Evolutionary conservation across 2,329 filamentous ascomycete genomes (phyloP), one percentile per base, ranked within the genome.

Genomic region (Microsporum ferrugineum): DNA sequence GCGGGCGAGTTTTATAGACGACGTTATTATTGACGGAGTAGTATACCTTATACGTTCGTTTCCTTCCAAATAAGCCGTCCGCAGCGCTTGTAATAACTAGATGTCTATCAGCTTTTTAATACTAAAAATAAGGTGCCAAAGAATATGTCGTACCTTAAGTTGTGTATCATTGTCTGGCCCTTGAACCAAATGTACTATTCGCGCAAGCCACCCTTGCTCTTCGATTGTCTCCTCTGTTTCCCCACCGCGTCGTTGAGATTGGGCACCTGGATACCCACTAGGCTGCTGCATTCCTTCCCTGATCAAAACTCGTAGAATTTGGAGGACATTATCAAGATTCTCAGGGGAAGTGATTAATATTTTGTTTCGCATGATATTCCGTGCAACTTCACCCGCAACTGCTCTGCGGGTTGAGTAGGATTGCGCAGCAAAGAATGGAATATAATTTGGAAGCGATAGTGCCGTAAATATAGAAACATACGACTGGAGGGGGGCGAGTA

Each of bases 221-320:
- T 99, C 92, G 69, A 97, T 85, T 0, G 92, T 97, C 77, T 99
- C 95, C 64, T 99, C 94, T 0, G 94, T 97, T 78, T 99, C 95
- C 55, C 83, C 79, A 23, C 84, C 83, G 64, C 90, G 85, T 65
- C 89, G 82, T 70, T 92, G 88, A 12, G 80, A 76, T 4, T 88
- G 84, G 43, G 88, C 84, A 2, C 89, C 89, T 0, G 91, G 87
- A 68, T 96, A 96, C 34, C 89, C 89, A 55, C 85, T 82, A n/a
- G 89, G 85, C 60, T 87, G 80, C 69, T 95, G 91, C 12, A 88
- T 86, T 10, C 92, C 91, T 76, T 99, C 94, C 68, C 91, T 94
- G 72, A 99, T 94, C 39, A 99, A 79, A 0, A 99, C 94, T 66
- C 89, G 89, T 57, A 96, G 78, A 36, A 96, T 85, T 66, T 95